Evolutionary conservation across 805 yeast species (phyloP).

Genomic region (Spathaspora hagerdaliae): DNA sequence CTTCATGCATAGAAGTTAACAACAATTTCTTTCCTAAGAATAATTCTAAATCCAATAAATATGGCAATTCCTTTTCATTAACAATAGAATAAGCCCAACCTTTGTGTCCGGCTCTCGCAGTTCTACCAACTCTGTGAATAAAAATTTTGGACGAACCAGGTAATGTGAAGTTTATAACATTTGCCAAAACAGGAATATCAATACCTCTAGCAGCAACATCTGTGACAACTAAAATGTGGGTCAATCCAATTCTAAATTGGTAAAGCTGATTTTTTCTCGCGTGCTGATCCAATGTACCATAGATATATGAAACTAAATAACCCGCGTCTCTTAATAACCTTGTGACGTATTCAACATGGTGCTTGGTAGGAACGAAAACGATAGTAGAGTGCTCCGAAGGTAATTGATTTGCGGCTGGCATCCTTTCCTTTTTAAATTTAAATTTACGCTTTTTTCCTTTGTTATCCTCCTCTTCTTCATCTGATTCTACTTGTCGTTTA

Average conservation of each 20-base stretch:
- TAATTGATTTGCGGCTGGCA: conserved; percentile 77
- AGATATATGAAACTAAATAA: conserved; percentile 82
- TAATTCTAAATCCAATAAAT: conserved; percentile 82
- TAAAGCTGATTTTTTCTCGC: conserved; percentile 88
- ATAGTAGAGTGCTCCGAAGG: conserved; percentile 88
- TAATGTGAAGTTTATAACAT: conserved; percentile 85
- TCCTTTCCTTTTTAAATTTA: conserved; percentile 47
- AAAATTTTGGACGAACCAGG: conserved; percentile 93
- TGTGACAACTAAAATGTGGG: conserved; percentile 89
- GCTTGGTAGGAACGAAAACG: conserved; percentile 93
- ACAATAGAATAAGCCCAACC: conserved; percentile 98
- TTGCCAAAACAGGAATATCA: conserved; percentile 94
- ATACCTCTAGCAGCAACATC: conserved; percentile 99
- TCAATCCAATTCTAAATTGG: conserved; percentile 79
- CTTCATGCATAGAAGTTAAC: conserved; percentile 65
- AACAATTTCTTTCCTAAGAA: conserved; percentile 82
- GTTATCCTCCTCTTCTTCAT: conserved; percentile 48
- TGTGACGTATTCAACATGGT: conserved; percentile 91
- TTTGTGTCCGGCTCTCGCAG: conserved; percentile 97
- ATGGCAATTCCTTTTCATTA: conserved; percentile 82
- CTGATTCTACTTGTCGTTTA: conserved; percentile 48
- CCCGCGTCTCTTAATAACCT: conserved; percentile 70
- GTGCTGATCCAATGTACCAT: conserved; percentile 91
- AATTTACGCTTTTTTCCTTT: conserved; percentile 30
- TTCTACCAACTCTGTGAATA: conserved; percentile 97